A percentile compares a stretch with the other conserved stretches of the same genome.
These are phyloP conservation scores for Brettanomyces anomalus DNA, from an alignment of 805 yeast species.

Conservation along the genomic window DNA sequence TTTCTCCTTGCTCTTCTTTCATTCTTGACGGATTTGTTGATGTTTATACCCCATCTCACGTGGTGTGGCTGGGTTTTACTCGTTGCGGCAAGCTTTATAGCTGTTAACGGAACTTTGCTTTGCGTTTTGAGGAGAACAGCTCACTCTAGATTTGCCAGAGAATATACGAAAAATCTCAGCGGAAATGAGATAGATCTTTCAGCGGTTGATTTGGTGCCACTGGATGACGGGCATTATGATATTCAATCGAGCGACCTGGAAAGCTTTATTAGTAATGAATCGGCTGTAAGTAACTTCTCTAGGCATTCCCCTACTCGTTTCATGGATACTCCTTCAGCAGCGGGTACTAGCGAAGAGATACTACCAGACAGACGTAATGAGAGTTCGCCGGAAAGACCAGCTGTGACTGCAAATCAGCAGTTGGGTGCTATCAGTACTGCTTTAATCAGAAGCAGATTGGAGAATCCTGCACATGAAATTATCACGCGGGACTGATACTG, in stretches of 20 bases:
- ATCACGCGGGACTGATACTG: too few species aligned
- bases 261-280: too few species aligned
- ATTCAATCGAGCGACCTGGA: too few species aligned
- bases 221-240: not conserved
- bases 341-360: too few species aligned
- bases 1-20: slow-evolving; percentile 65
- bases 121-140: slow-evolving; percentile 69
- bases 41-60: slow-evolving; percentile 66
- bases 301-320: too few species aligned
- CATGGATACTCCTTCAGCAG: too few species aligned
- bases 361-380: too few species aligned
- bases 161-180: slow-evolving; percentile 1
- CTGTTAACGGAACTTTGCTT: slow-evolving; percentile 53
- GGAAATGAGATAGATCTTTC: slow-evolving; percentile 10
- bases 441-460: too few species aligned
- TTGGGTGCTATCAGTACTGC: too few species aligned
- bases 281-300: too few species aligned
- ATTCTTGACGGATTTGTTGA: slow-evolving; percentile 70
- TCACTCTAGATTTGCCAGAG: slow-evolving; percentile 31
- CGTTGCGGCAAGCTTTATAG: slow-evolving; percentile 55
- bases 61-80: slow-evolving; percentile 85
- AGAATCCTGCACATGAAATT: too few species aligned
- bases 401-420: not conserved
- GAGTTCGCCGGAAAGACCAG: not conserved
- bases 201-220: not conserved